Evolutionary conservation across 257 asterid species (phyloP).

Genomic region (Solanum sitiens): DNA sequence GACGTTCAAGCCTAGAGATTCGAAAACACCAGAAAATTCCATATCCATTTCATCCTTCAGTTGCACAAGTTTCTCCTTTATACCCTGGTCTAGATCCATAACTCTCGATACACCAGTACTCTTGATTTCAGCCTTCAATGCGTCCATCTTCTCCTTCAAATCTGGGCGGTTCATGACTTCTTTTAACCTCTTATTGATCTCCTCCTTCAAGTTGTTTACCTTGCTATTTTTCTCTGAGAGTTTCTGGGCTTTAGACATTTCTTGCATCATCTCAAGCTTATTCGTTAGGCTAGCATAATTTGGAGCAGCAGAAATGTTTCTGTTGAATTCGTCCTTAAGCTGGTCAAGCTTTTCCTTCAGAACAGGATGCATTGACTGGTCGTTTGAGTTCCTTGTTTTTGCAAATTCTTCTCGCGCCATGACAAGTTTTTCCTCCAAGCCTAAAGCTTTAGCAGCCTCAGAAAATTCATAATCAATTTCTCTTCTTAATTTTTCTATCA

Average conservation of each 20-base stretch:
- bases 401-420: conserved; percentile 50
- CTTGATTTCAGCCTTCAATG: conserved; percentile 43
- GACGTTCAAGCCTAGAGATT: conserved; percentile 39
- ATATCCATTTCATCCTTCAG: conserved; percentile 37
- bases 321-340: conserved; percentile 39
- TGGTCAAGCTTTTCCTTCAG: conserved; percentile 51
- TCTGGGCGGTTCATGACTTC: conserved; percentile 43
- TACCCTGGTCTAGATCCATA: conserved; percentile 29
- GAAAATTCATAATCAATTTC: conserved; percentile 51
- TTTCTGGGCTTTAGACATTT: conserved; percentile 33
- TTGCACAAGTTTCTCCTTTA: conserved; percentile 44
- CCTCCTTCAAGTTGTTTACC: conserved; percentile 32
- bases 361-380: conserved; percentile 30
- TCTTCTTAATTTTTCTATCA: conserved; percentile 43
- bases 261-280: conserved; percentile 50
- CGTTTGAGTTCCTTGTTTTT: conserved; percentile 39
- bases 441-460: conserved; percentile 63
- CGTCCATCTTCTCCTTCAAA: conserved; percentile 43
- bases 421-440: conserved; percentile 43
- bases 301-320: conserved; percentile 52
- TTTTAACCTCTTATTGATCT: conserved; percentile 39
- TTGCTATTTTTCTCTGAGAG: conserved; percentile 19
- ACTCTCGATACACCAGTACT: conserved; percentile 30
- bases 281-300: conserved; percentile 42
- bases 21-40: conserved; percentile 37